A percentile compares a stretch with the other conserved stretches of the same genome.
These are phyloP conservation scores for Solanum corneliomulleri DNA, from an alignment of 257 asterid genomes.

Conservation along the genomic window DNA sequence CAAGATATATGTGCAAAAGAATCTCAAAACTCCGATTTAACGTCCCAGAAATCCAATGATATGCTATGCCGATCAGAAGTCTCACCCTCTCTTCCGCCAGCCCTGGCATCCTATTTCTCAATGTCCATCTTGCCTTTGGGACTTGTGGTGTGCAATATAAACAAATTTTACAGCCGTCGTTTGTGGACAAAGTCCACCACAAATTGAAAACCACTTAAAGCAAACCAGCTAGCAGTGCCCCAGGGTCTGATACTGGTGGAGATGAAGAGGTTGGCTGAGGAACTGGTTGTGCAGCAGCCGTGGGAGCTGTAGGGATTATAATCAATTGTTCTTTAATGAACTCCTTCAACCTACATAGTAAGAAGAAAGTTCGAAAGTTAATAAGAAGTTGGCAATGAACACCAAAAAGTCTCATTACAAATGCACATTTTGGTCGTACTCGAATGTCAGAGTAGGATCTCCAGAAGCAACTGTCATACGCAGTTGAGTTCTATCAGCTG, in stretches of 20 bases:
- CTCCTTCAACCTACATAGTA: conserved; percentile 58
- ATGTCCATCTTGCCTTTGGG: conserved; percentile 1
- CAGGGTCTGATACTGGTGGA: conserved; percentile 51
- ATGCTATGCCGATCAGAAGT: conserved; percentile 7
- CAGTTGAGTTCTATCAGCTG: conserved; percentile 89
- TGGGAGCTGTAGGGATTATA: conserved; percentile 46
- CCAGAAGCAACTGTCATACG: conserved; percentile 91
- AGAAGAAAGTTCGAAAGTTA: background rate
- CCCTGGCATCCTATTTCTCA: conserved; percentile 24
- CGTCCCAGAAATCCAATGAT: conserved; percentile 14
- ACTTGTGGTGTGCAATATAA: conserved; percentile 11
- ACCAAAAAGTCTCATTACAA: background rate
- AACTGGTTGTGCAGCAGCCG: conserved; percentile 20
- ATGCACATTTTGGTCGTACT: conserved; percentile 33
- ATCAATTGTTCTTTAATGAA: conserved; percentile 72
- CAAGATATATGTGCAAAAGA: conserved; percentile 47
- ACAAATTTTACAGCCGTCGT: conserved; percentile 25
- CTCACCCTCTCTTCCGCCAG: conserved; percentile 37
- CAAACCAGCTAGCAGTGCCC: conserved; percentile 75
- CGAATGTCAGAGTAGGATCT: conserved; percentile 67
- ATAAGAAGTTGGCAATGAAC: background rate
- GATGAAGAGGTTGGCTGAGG: conserved; percentile 44
- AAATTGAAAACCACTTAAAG: conserved; percentile 21
- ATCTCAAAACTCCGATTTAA: conserved; percentile 27
- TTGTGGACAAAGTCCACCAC: background rate